A percentile compares a stretch with the other conserved stretches of the same genome.
Evolutionary conservation across 1,284 basidiomycete genomes (phyloP).

Genomic region (Mycena sp.): DNA sequence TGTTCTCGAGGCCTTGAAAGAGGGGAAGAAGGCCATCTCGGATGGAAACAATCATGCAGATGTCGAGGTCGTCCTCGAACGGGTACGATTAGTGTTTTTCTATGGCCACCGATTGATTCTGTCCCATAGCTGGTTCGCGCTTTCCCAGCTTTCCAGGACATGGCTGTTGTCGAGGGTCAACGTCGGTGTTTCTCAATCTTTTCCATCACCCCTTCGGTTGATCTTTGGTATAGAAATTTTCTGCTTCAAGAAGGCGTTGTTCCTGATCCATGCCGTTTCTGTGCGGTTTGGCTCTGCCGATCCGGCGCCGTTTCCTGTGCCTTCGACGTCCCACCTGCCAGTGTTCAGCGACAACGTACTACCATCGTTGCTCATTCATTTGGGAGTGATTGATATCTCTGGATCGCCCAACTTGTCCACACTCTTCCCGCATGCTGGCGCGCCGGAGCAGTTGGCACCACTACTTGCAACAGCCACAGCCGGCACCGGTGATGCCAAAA

Average conservation of each 20-base stretch:
- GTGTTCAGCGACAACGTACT: conserved; percentile 90
- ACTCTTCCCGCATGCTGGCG: conserved; percentile 59
- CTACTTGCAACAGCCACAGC: conserved; percentile 50
- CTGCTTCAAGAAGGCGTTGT: conserved; percentile 90
- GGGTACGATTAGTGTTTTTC: conserved; percentile 46
- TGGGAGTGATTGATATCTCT: conserved; percentile 79
- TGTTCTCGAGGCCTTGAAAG: conserved; percentile 72
- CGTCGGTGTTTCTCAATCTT: conserved; percentile 56
- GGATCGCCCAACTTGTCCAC: conserved; percentile 52
- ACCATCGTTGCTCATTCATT: conserved; percentile 84
- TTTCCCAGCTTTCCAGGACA: conserved; percentile 83
- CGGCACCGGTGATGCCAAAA: conserved; percentile 25
- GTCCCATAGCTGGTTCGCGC: conserved; percentile 70
- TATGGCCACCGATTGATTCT: conserved; percentile 28
- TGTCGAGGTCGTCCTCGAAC: conserved; percentile 73
- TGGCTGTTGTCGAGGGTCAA: conserved; percentile 68
- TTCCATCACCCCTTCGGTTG: conserved; percentile 31
- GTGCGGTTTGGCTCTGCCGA: conserved; percentile 68
- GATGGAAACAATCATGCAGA: conserved; percentile 49
- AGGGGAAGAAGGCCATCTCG: conserved; percentile 57
- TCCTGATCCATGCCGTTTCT: conserved; percentile 79
- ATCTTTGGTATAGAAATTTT: conserved; percentile 68
- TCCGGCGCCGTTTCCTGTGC: conserved; percentile 68
- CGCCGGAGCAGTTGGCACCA: conserved; percentile 49
- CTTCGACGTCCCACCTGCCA: conserved; percentile 70